Percentiles rank a stretch among this genome's conserved stretches.
phyloP scores from a whole-genome alignment of 768 basidiomycete genomes.

The Calvatia gigantea region DNA sequence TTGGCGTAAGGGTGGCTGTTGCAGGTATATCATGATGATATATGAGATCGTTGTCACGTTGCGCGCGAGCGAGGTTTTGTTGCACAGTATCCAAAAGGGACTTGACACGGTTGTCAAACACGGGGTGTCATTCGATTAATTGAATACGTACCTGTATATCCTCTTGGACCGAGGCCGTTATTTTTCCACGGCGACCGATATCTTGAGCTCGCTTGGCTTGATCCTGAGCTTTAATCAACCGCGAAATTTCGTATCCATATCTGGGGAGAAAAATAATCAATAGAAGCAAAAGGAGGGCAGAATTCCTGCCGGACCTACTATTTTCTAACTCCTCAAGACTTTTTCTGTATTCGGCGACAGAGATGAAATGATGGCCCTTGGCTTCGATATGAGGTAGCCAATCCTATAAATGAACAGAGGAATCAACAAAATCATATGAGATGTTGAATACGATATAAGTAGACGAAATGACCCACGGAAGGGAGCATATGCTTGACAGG shows the following conservation, averaged over 20 bases:
- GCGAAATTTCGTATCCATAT: constrained; percentile 85
- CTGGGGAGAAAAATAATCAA: constrained; percentile 35
- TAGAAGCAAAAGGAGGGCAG: neutral
- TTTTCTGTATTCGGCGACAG: constrained; percentile 86
- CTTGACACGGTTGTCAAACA: constrained; percentile 35
- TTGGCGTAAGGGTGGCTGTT: constrained; percentile 56
- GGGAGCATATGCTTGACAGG: constrained; percentile 48
- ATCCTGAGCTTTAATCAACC: constrained; percentile 63
- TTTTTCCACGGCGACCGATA: constrained; percentile 57
- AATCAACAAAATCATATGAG: neutral
- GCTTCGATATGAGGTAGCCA: constrained; percentile 82
- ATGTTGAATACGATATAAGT: neutral
- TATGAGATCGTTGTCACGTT: constrained; percentile 92
- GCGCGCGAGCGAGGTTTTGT: constrained; percentile 63
- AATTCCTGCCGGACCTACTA: constrained; percentile 46
- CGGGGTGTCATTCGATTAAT: neutral
- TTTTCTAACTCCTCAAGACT: constrained; percentile 84
- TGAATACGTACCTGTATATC: constrained; percentile 66
- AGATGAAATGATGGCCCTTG: constrained; percentile 82
- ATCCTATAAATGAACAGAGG: constrained; percentile 38
- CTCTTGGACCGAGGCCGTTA: constrained; percentile 60
- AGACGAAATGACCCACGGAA: constrained; percentile 36
- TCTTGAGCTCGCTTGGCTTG: constrained; percentile 72
- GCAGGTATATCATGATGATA: constrained; percentile 89
- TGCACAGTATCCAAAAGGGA: constrained; percentile 72